Base-by-base conservation (phyloP, 176 grass and related monocot genomes). In the Saccharum officinarum region DNA sequence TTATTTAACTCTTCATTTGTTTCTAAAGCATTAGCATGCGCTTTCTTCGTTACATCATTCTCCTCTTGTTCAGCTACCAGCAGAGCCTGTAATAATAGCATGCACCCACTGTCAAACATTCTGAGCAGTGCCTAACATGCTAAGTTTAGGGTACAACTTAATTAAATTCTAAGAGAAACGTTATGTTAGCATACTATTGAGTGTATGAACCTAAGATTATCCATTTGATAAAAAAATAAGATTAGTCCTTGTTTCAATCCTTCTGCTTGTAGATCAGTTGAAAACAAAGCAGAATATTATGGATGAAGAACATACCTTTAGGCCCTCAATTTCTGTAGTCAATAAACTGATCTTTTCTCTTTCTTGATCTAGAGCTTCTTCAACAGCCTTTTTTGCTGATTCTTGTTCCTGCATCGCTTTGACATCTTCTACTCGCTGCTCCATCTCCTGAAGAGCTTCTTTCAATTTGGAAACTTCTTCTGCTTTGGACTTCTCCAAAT, bases 311-410 rank as follows among this genome's bases (percentile, higher is more conserved):
- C 50, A 65, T 90, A 92, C 93, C 88, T 87, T 90, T 45, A 95
- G 75, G 26, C 49, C 77, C 45, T 90, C 93, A 44, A 86, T 75
- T 86, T 95, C 90, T 87, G 76, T 67, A 70, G 71, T 95, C 65
- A 95, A 73, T 79, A 31, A 86, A 86, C 75, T 73, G 67, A 95
- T 92, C n/a, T 84, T 92, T 76, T 95, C 83, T 82, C 90, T 95
- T 78, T 95, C 92, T 88, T 92, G 82, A 85, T 83, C 80, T 63
- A 95, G 87, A 79, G 90, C 90, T 80, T 92, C 87, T 80, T 94
- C 92, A 83, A 92, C 82, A 86, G 86, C 93, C 50, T 86, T 90
- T 83, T 71, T 87, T 59, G 93, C 86, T 88, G 93, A 92, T 79
- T 95, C 88, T 54, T 81, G 84, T 82, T 95, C 90, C 71, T 92